Evolutionary conservation across 2,329 filamentous ascomycete species (phyloP), one percentile per base, ranked within the genome.

Genomic region (Aspergillus spinulosporus): DNA sequence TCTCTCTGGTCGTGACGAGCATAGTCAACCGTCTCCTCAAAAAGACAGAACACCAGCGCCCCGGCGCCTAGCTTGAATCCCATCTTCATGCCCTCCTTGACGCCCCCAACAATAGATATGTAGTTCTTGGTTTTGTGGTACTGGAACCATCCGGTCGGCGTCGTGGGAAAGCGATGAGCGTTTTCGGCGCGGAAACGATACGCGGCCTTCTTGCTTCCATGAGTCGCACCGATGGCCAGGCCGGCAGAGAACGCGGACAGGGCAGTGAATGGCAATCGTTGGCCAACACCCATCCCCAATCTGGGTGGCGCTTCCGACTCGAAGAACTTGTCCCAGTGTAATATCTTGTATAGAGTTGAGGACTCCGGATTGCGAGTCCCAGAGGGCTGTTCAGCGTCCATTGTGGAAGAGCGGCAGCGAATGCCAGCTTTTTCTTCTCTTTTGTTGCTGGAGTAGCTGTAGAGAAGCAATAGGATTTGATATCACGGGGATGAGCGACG

Each of bases 51-150:
- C 49, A 88, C 77, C 14, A 84, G 82, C 2, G 85, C 89, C 83
- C 92, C 92, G 45, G 88, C 77, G 3, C 84, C 84, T 4, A 95
- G 80, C 64, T 83, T 86, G 32, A 77, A 71, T 1, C 88, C 92
- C 81, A 94, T 90, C 62, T 83, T 86, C 49, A 90, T 65, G 0
- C 91, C 94, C 67, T 96, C 91, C 51, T 84, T 84, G 14, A 95
- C 78, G 0, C 89, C 93, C 4, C 88, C 89, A 21, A 88, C 82
- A 66, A 90, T 87, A 50, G 88, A 83, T 66, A 91, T 86, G 77
- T 99, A 97, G 75, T 96, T 97, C 75, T 97, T 97, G 71, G 86
- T 90, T 76, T 97, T 97, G 79, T 97, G 93, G 74, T 99, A 99
- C n/a, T 97, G 84, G 72, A 93, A 99, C 94, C 94, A 99, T 14